A percentile compares a stretch with the other conserved stretches of the same genome.
phyloP scores from a whole-genome alignment of 2,329 filamentous ascomycete species.

The Lachnellula subtilissima region DNA sequence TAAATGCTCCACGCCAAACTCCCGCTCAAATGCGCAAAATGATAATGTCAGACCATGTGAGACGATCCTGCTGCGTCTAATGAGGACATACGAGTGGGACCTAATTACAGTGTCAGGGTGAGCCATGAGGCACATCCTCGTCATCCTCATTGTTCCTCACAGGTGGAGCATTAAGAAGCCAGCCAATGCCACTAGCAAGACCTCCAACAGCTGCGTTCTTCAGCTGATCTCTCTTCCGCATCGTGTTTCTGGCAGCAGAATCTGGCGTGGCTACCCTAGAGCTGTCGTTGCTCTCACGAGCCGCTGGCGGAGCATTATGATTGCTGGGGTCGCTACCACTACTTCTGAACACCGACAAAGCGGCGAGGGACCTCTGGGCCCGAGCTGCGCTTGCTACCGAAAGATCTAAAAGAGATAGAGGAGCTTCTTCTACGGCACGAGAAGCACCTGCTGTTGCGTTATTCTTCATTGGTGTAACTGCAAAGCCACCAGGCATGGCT shows the following conservation, averaged over 20 bases:
- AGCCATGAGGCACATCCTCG: no score
- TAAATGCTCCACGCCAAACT: slow-evolving; percentile 1
- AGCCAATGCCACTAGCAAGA: slow-evolving; percentile 61
- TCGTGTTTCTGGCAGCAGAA: slow-evolving; percentile 32
- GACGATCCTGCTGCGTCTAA: not conserved
- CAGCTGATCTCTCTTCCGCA: slow-evolving; percentile 68
- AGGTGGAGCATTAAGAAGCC: slow-evolving; percentile 54
- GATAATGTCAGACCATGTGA: not conserved
- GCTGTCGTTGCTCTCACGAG: slow-evolving; percentile 26
- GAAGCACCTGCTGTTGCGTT: slow-evolving; percentile 26
- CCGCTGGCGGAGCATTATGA: slow-evolving; percentile 24
- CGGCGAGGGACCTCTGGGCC: slow-evolving; percentile 54
- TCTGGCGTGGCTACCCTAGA: slow-evolving; percentile 10
- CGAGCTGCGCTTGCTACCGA: slow-evolving; percentile 56
- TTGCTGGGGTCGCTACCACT: slow-evolving; percentile 12
- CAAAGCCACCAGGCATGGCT: slow-evolving; percentile 53
- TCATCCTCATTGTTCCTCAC: not conserved
- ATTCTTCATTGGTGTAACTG: slow-evolving; percentile 32
- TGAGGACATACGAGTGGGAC: not conserved
- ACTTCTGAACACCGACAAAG: slow-evolving; percentile 37
- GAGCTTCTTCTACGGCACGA: slow-evolving; percentile 50
- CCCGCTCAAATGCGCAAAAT: not conserved
- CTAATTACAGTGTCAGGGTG: no score
- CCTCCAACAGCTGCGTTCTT: slow-evolving; percentile 63
- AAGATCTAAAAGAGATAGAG: slow-evolving; percentile 61